phyloP scores from a whole-genome alignment of 169 alveolate genomes.

The Cryptosporidium sp. region DNA sequence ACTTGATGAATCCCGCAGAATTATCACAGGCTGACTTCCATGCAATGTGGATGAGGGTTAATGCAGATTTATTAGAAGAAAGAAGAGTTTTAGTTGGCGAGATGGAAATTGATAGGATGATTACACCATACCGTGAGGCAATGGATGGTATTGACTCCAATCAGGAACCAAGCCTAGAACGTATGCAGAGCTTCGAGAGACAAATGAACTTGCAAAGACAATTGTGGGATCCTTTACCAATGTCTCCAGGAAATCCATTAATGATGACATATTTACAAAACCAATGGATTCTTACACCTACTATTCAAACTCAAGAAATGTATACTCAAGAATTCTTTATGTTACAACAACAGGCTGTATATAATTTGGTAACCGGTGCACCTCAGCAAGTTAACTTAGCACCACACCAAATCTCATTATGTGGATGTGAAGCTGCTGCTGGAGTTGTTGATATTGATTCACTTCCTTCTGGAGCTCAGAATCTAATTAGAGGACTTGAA shows the following conservation, averaged over 20 bases:
- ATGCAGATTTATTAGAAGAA: slow-evolving; percentile 84
- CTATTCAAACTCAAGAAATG: slow-evolving; percentile 82
- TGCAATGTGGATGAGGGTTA: slow-evolving; percentile 90
- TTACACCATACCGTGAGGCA: slow-evolving; percentile 73
- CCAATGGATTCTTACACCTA: slow-evolving; percentile 82
- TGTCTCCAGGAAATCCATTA: slow-evolving; percentile 84
- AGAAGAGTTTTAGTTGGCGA: slow-evolving; percentile 76
- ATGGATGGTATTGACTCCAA: slow-evolving; percentile 74
- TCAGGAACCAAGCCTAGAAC: slow-evolving; percentile 71
- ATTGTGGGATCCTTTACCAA: slow-evolving; percentile 80
- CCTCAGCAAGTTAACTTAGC: slow-evolving; percentile 83
- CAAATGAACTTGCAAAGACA: slow-evolving; percentile 75
- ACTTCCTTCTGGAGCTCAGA: slow-evolving; percentile 74
- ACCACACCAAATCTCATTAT: slow-evolving; percentile 82
- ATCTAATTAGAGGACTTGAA: slow-evolving; percentile 66
- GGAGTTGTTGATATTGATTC: slow-evolving; percentile 74
- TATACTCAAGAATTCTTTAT: slow-evolving; percentile 84
- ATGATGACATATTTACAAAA: slow-evolving; percentile 84
- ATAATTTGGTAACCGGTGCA: slow-evolving; percentile 80
- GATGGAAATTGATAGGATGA: slow-evolving; percentile 73
- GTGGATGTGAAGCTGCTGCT: slow-evolving; percentile 76
- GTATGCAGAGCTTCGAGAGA: slow-evolving; percentile 76
- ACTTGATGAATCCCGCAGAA: slow-evolving; percentile 87
- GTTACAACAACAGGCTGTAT: slow-evolving; percentile 83
- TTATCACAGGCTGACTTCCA: slow-evolving; percentile 89